Conservation (phyloP, 192 early-diverging fungal genomes). For the Entomortierella chlamydospora region DNA sequence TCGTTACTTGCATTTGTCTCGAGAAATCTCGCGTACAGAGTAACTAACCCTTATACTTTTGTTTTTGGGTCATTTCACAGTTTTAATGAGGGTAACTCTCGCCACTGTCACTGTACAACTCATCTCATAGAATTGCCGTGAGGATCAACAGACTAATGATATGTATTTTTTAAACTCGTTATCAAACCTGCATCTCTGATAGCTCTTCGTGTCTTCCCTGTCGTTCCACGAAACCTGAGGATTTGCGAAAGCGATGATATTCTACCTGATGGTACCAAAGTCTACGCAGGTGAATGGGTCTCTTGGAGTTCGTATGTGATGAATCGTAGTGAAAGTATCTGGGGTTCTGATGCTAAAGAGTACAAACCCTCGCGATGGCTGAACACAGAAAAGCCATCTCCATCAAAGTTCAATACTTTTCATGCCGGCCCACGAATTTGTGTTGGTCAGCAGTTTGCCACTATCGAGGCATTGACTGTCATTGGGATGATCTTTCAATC, state of each 20-base stretch:
- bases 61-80: not conserved
- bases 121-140: not conserved
- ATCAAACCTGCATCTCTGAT: no score
- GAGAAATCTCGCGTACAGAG: no score
- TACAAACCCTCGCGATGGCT: conserved; percentile 79
- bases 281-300: conserved; percentile 63
- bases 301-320: conserved; percentile 61
- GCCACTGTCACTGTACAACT: not conserved
- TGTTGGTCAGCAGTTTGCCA: conserved; percentile 48
- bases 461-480: conserved; percentile 37
- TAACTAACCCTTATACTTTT: not conserved
- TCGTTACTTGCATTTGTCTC: not conserved
- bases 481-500: not conserved
- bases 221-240: conserved; percentile 58
- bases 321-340: conserved; percentile 63
- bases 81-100: not conserved
- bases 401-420: not conserved
- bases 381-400: conserved; percentile 10
- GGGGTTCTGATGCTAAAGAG: conserved; percentile 71
- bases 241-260: conserved; percentile 65
- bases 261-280: conserved; percentile 69
- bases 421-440: not conserved
- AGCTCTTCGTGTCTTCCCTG: conserved; percentile 25
- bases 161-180: no score
- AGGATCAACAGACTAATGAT: not conserved